These are phyloP conservation scores for Metarhizium humberi DNA, from an alignment of 2,329 filamentous ascomycete species.

Conservation along the genomic window DNA sequence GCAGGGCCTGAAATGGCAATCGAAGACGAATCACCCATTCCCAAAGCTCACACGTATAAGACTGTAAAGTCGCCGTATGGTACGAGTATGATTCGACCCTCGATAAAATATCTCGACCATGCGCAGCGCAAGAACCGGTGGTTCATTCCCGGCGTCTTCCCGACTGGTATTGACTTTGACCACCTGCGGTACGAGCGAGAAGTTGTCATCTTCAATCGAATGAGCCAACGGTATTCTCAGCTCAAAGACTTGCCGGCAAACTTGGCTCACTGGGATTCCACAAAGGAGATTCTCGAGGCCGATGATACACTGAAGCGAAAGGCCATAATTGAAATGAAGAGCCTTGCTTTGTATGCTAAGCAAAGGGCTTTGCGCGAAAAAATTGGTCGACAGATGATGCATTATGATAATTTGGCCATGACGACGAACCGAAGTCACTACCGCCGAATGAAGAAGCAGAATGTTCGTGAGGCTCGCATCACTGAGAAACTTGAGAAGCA, in stretches of 20 bases:
- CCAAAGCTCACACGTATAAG: constrained; percentile 51
- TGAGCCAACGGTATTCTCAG: constrained; percentile 75
- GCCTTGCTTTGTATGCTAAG: constrained; percentile 76
- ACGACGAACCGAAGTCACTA: constrained; percentile 88
- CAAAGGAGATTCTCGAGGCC: constrained; percentile 54
- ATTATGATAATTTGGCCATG: constrained; percentile 94
- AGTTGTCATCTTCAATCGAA: constrained; percentile 79
- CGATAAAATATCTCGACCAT: constrained; percentile 75
- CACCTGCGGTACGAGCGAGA: constrained; percentile 81
- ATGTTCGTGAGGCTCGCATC: constrained; percentile 85
- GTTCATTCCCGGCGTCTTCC: constrained; percentile 81
- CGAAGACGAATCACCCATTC: constrained; percentile 22
- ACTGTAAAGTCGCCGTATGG: constrained; percentile 67
- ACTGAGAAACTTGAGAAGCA: constrained; percentile 99
- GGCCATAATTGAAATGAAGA: constrained; percentile 92
- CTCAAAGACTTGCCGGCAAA: constrained; percentile 78
- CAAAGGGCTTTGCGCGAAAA: constrained; percentile 79
- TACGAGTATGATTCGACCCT: constrained; percentile 38
- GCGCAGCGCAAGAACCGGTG: constrained; percentile 64
- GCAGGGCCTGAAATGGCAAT: constrained; percentile 24
- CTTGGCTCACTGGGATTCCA: constrained; percentile 76
- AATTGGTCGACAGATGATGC: constrained; percentile 85
- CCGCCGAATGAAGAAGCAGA: constrained; percentile 95
- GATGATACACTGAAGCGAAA: constrained; percentile 82
- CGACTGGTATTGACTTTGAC: constrained; percentile 79